These are phyloP conservation scores for Metschnikowia hibisci DNA, from an alignment of 805 yeast species.

Conservation along the genomic window DNA sequence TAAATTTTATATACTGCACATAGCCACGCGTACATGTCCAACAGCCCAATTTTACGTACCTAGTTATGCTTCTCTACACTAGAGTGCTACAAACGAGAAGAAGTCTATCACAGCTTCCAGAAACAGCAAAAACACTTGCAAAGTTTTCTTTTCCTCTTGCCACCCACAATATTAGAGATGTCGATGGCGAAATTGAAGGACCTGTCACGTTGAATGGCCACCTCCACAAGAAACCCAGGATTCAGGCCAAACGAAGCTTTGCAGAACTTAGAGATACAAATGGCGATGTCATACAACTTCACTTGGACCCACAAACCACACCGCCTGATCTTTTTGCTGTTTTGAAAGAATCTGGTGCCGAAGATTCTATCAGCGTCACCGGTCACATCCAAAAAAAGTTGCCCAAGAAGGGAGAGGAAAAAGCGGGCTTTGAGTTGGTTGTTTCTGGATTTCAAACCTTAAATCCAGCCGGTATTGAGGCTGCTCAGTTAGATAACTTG, in stretches of 20 bases:
- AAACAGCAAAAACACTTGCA: slow-evolving; percentile 8
- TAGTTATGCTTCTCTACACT: not conserved
- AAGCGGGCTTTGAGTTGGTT: slow-evolving; percentile 52
- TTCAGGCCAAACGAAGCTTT: slow-evolving; percentile 66
- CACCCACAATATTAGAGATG: slow-evolving; percentile 23
- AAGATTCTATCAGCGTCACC: slow-evolving; percentile 66
- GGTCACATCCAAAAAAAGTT: slow-evolving; percentile 47
- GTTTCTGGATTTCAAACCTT: slow-evolving; percentile 51
- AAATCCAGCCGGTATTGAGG: slow-evolving; percentile 59
- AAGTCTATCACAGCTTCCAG: slow-evolving; percentile 7
- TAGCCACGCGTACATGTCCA: not conserved
- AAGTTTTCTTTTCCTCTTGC: slow-evolving; percentile 37
- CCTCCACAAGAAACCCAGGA: slow-evolving; percentile 71
- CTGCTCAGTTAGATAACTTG: slow-evolving; percentile 63
- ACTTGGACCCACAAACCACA: slow-evolving; percentile 40
- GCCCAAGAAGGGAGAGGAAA: slow-evolving; percentile 12
- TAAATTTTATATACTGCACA: not conserved
- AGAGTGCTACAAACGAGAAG: not conserved
- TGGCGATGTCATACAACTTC: slow-evolving; percentile 61
- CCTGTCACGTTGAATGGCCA: slow-evolving; percentile 70
- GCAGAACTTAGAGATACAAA: slow-evolving; percentile 69
- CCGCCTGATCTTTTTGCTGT: slow-evolving; percentile 34
- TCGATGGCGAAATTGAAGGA: slow-evolving; percentile 10
- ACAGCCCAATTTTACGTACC: not conserved
- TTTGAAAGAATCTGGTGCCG: slow-evolving; percentile 52